A percentile compares a stretch with the other conserved stretches of the same genome.
Evolutionary conservation across 768 basidiomycete species (phyloP).

Genomic region (Agrocybe chaxingu): DNA sequence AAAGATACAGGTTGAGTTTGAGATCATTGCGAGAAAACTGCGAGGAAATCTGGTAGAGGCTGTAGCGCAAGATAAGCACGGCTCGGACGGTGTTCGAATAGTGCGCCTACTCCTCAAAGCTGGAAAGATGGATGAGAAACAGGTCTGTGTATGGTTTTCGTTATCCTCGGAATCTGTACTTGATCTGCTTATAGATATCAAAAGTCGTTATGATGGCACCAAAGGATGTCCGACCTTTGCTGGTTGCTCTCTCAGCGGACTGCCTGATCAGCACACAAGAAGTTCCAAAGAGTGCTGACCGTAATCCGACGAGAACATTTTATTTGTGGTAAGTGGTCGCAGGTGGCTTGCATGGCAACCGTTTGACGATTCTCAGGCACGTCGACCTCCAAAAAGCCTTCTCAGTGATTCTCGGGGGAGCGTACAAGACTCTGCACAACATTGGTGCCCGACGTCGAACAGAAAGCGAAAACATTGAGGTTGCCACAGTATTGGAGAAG

Average conservation of each 20-base stretch:
- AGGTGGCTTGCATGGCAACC: not conserved
- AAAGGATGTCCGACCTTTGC: conserved; percentile 70
- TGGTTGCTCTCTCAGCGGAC: conserved; percentile 77
- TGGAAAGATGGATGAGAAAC: conserved; percentile 94
- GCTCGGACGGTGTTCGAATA: conserved; percentile 79
- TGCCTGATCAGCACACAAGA: conserved; percentile 89
- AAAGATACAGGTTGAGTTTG: conserved; percentile 79
- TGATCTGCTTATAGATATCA: conserved; percentile 64
- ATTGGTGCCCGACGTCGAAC: conserved; percentile 68
- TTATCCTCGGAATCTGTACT: not conserved
- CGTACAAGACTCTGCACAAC: conserved; percentile 92
- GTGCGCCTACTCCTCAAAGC: conserved; percentile 73
- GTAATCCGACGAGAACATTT: conserved; percentile 84
- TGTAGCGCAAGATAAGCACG: conserved; percentile 79
- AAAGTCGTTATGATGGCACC: conserved; percentile 91
- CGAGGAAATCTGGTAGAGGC: conserved; percentile 74
- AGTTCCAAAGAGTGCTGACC: conserved; percentile 86
- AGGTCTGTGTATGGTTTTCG: conserved; percentile 46
- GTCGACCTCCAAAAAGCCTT: conserved; percentile 85
- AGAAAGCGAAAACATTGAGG: conserved; percentile 66
- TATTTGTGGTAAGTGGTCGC: conserved; percentile 70
- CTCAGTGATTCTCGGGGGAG: conserved; percentile 65
- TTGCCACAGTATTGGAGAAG: conserved; percentile 72
- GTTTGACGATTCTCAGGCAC: conserved; percentile 51
- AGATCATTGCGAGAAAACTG: conserved; percentile 63